Conservation (phyloP, 1,139 yeast genomes). For the Torulaspora pretoriensis region DNA sequence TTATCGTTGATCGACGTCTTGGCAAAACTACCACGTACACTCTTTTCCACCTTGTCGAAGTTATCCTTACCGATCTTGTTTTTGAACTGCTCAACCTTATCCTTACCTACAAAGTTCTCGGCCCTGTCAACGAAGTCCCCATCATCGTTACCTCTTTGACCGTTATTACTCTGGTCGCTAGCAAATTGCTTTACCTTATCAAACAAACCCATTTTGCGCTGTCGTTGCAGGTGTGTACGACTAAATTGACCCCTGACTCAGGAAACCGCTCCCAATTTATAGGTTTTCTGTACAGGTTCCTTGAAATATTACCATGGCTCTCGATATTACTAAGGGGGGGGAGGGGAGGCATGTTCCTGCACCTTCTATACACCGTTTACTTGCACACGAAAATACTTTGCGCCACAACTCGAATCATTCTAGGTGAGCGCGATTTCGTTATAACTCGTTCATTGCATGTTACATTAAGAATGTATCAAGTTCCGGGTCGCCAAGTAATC, state of each 20-base stretch:
- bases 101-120: conserved; percentile 27
- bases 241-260: background rate
- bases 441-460: background rate
- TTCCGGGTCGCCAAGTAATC: background rate
- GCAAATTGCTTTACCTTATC: conserved; percentile 31
- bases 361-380: background rate
- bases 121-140: conserved; percentile 26
- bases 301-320: background rate
- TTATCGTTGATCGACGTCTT: conserved; percentile 27
- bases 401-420: background rate
- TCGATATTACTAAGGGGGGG: background rate
- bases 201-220: conserved; percentile 35
- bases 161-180: conserved; percentile 7
- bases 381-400: background rate
- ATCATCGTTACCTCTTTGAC: conserved; percentile 12
- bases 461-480: background rate
- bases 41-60: conserved; percentile 26
- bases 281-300: background rate
- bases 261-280: background rate
- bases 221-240: background rate
- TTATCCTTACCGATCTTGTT: conserved; percentile 30
- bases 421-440: background rate
- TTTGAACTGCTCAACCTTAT: conserved; percentile 25
- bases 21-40: conserved; percentile 27
- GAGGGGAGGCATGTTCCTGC: background rate